These are phyloP conservation scores for Zelopaecilomyces penicillatus DNA, from an alignment of 2,329 filamentous ascomycete species.

Conservation along the genomic window DNA sequence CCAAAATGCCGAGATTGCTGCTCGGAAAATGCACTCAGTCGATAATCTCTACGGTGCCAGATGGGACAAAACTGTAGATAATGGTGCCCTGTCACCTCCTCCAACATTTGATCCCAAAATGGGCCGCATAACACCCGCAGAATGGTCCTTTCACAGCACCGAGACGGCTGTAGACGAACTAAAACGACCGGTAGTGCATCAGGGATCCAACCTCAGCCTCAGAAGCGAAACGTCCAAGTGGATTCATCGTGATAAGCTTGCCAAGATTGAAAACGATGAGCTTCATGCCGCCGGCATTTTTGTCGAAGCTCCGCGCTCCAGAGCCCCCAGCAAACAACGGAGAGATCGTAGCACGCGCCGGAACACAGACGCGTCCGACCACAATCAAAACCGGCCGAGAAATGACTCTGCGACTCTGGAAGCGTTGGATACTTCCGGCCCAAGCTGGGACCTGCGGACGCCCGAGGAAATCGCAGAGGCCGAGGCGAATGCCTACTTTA, in stretches of 20 bases:
- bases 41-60: slow-evolving; percentile 22
- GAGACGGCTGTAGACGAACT: slow-evolving; percentile 17
- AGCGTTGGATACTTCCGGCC: slow-evolving; percentile 30
- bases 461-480: slow-evolving; percentile 69
- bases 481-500: slow-evolving; percentile 42
- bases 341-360: slow-evolving; percentile 29
- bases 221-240: slow-evolving; percentile 61
- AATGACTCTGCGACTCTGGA: slow-evolving; percentile 39
- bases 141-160: slow-evolving; percentile 11
- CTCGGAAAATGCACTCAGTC: slow-evolving; percentile 28
- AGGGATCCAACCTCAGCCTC: slow-evolving; percentile 17
- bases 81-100: slow-evolving; percentile 14
- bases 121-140: slow-evolving; percentile 9
- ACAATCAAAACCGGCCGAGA: slow-evolving; percentile 23
- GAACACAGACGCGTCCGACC: slow-evolving; percentile 23
- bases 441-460: slow-evolving; percentile 63
- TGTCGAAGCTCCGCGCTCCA: slow-evolving; percentile 37
- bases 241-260: slow-evolving; percentile 81
- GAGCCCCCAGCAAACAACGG: slow-evolving; percentile 43
- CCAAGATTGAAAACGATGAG: slow-evolving; percentile 71
- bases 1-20: slow-evolving; percentile 18
- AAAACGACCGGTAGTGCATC: slow-evolving; percentile 16
- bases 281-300: slow-evolving; percentile 69
- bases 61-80: slow-evolving; percentile 17
- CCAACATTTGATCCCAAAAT: slow-evolving; percentile 17